These are phyloP conservation scores for Wickerhamomyces queroliae DNA, from an alignment of 805 yeast genomes.

Conservation along the genomic window DNA sequence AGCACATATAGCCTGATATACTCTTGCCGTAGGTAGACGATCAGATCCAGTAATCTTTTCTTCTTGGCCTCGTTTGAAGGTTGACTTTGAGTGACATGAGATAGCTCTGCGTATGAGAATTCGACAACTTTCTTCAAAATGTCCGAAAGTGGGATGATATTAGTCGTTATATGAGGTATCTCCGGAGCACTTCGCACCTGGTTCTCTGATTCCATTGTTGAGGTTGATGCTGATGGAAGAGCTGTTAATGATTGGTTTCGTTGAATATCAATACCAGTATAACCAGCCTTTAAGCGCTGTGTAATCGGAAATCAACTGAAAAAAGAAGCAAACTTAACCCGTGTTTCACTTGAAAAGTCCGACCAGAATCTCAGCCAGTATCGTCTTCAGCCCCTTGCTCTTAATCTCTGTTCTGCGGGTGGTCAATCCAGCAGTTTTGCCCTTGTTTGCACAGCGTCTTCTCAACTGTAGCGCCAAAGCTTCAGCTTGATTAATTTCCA, in stretches of 20 bases:
- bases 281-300: too few relatives aligned
- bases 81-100: conserved; percentile 53
- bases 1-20: conserved; percentile 80
- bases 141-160: conserved; percentile 59
- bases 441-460: too few relatives aligned
- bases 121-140: conserved; percentile 54
- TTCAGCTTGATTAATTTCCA: too few relatives aligned
- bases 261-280: too few relatives aligned
- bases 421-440: too few relatives aligned
- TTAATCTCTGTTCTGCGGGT: too few relatives aligned
- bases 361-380: too few relatives aligned
- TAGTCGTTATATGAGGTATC: conserved; percentile 69
- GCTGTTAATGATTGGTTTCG: background rate
- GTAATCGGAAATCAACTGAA: too few relatives aligned
- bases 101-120: conserved; percentile 58
- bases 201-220: background rate
- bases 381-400: too few relatives aligned
- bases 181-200: conserved; percentile 24
- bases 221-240: background rate
- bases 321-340: too few relatives aligned
- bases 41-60: conserved; percentile 56
- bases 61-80: conserved; percentile 61
- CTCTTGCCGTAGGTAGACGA: conserved; percentile 75
- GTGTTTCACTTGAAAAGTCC: too few relatives aligned
- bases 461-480: too few relatives aligned